Evolutionary conservation across 768 basidiomycete species (phyloP), one percentile per base, ranked within the genome.

Genomic region (Calocybe gangraenosa): DNA sequence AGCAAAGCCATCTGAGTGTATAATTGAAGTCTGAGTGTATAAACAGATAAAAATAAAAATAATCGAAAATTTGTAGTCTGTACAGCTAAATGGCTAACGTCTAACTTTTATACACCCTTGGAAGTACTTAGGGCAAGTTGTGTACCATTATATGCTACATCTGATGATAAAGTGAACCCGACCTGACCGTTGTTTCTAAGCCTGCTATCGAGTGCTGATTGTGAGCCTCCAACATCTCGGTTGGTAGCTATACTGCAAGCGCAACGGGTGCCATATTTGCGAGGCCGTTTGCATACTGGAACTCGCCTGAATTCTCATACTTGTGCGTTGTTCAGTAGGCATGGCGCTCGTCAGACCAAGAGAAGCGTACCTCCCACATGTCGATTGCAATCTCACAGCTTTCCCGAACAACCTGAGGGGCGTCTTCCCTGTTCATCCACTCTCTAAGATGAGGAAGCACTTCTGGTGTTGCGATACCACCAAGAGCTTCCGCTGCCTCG

Each of bases 401-500:
- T 66, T 99, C 94, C 44, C 85, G 79, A 2, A 99, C 96, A 17
- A 98, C 94, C 11, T 76, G 70, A 0, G 94, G 93, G 7, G 89
- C 82, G 55, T 92, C 89, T 48, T 78, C 73, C 51, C 83, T 75
- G 18, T 64, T 65, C 73, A 87, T 81, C 84, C 92, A 96, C 61
- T 93, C 87, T 53, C 82, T 80, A 30, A 99, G 68, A 51, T 92
- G 76, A 1, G 87, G 84, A 25, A 97, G 73, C 3, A 96, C 93
- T 43, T 95, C 92, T 0, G 91, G 89, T 2, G 87, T 92, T 20
- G 86, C 94, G 46, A 99, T 98, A 3, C 95, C 92, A n/a, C 96
- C 96, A 0, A 99, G 76, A 6, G 96, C 96, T 65, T 99, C 96
- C 3, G 96, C 96, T 19, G 95, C 96, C 65, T 99, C 96, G 55